Base-by-base conservation (phyloP, 208 protist species). In the Plasmodiophora brassicae region DNA sequence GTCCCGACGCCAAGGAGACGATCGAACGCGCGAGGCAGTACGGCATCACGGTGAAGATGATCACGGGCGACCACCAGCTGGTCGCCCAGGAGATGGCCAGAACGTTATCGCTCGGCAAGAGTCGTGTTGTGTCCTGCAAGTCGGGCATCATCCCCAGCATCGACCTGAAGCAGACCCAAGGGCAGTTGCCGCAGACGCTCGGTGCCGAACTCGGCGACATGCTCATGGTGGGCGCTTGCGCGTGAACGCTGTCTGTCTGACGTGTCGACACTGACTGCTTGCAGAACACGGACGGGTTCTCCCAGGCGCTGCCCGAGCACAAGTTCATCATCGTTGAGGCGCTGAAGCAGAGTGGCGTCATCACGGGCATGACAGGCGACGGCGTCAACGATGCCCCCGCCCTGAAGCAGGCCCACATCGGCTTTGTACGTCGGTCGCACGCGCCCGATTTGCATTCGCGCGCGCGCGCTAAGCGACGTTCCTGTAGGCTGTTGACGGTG, bases 281-380 rank as follows among this genome's bases (percentile, higher is more conserved):
- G 8, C 72, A 65, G 36, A 35, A 45, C n/a, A n/a, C n/a, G n/a
- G 35, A 53, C 28, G 87, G 87, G 22, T 88, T 90, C 85, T 71
- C 88, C 25, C 39, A 87, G 35, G 85, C 88, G 28, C 85, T 89
- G 36, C 88, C 88, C 43, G 88, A 90, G 65, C 50, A 90, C 53
- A 90, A 90, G 46, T 84, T 72, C 54, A 20, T 57, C n/a, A 54
- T 90, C 45, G 46, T 90, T 32, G 65, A 89, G 44, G 8, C 25
- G 25, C 85, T 89, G n/a, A 25, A 89, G 85, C 14, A 57, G 14
- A 39, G 25, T 28, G 85, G 85, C 10, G 84, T n/a, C n/a, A 86
- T 89, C 20, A 93, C 95, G 44, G 96, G 95, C 86, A 98, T 98
- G 96, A 98, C 96, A 71, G 97, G 97, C 86, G 97, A 98, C 93